Evolutionary conservation across 352 stramenopile species (phyloP), one percentile per base, ranked within the genome.

Genomic region (Peronospora destructor): DNA sequence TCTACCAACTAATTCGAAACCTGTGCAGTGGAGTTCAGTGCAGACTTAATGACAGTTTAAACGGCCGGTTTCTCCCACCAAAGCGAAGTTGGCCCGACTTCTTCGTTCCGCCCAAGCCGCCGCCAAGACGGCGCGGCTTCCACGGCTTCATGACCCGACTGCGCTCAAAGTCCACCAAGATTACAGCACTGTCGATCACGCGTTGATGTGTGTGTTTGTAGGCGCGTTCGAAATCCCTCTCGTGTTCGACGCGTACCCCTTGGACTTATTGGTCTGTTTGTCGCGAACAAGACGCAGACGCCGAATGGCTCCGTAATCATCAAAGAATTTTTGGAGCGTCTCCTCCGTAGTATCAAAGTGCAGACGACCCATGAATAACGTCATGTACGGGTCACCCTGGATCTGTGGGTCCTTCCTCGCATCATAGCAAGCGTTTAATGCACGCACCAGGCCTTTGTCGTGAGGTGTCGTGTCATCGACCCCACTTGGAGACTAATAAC

Each of bases 31-130:
- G 25, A 30, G 5, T 28, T 50, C 28, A 57, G 0, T 34, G 36
- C 29, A 45, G 41, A 2, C 17, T 28, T 34, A 63, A 10, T 1
- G 76, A 66, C 7, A 71, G 68, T 14, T 68, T 73, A 55, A 91
- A 93, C 12, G 82, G 79, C n/a, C 66, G 69, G 21, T 90, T 75
- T 14, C 78, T 63, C 6, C 82, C 82, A 6, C 82, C 82, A 60
- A 93, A 93, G 35, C 82, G 82, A 7, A 93, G 66, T 56, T 93
- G 82, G 0, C 82, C 82, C 0, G 79, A 91, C 63, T 93, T 75
- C 53, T 91, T 91, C 11, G 63, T 64, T 0, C 82, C 82, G 3
- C 82, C 77, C n/a, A 93, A 60, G 5, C 82, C 82, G 7, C 82
- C 82, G 12, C 82, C 82, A 13, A 93, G 55, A n/a, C 82, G 73